A percentile compares a stretch with the other conserved stretches of the same genome.
These are phyloP conservation scores for Fusarium secorum DNA, from an alignment of 2,329 filamentous ascomycete species.

Conservation along the genomic window DNA sequence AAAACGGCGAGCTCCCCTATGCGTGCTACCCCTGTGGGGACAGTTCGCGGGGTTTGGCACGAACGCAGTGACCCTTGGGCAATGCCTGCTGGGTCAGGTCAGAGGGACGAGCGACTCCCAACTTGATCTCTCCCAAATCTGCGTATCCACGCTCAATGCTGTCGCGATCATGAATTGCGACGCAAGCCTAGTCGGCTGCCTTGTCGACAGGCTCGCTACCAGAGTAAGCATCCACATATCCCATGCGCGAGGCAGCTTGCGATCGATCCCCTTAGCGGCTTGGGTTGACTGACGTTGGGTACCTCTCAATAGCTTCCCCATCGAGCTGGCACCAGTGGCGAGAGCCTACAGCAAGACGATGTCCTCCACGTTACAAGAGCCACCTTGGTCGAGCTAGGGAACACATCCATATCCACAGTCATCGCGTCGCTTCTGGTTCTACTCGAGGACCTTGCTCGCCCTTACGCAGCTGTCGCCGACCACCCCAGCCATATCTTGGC, in stretches of 20 bases:
- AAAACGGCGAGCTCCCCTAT: constrained; percentile 14
- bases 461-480: constrained; percentile 58
- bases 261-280: not conserved
- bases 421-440: constrained; percentile 65
- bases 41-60: constrained; percentile 35
- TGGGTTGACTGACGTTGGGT: constrained; percentile 45
- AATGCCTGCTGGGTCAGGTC: not conserved
- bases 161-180: constrained; percentile 62
- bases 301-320: constrained; percentile 66
- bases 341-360: constrained; percentile 67
- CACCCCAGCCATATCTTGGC: constrained; percentile 68
- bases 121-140: constrained; percentile 25
- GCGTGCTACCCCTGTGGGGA: constrained; percentile 31
- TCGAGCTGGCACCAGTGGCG: constrained; percentile 64
- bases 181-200: constrained; percentile 65
- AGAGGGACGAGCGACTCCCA: not conserved
- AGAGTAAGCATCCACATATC: constrained; percentile 55
- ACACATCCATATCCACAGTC: constrained; percentile 60
- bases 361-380: constrained; percentile 67
- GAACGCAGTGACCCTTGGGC: constrained; percentile 20
- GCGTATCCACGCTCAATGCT: constrained; percentile 33
- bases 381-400: constrained; percentile 68
- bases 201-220: constrained; percentile 69
- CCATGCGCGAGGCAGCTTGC: not conserved
- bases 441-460: constrained; percentile 65